These are phyloP conservation scores for Emmonsia crescens DNA, from an alignment of 2,329 filamentous ascomycete genomes.

Conservation along the genomic window DNA sequence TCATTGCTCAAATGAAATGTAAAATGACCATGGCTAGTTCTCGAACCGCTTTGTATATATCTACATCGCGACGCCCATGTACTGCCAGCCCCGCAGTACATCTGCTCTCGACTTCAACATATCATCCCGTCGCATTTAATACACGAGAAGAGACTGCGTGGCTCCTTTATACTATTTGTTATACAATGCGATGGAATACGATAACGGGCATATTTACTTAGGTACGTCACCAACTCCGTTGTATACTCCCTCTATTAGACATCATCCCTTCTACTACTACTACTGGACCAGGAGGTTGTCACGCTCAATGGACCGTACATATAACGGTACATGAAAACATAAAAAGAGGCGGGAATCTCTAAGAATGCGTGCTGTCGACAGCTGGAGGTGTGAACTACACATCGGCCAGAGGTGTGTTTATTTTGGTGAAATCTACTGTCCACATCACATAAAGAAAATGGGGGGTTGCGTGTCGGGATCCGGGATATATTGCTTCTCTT, in stretches of 20 bases:
- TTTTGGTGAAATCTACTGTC: not conserved
- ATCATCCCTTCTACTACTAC: not conserved
- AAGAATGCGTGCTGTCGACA: not conserved
- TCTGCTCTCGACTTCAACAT: not conserved
- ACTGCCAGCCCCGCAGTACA: not conserved
- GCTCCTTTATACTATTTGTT: not conserved
- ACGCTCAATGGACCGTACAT: not conserved
- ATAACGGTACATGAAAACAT: not conserved
- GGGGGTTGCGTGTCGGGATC: not conserved
- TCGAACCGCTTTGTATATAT: not conserved
- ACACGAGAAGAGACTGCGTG: not conserved
- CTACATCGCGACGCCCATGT: not conserved
- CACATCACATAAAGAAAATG: not conserved
- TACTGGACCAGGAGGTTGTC: not conserved
- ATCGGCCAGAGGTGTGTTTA: not conserved
- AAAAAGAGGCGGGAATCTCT: not conserved
- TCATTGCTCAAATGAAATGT: not conserved
- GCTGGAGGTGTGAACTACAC: not conserved
- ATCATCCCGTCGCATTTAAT: not conserved
- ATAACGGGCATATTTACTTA: not conserved
- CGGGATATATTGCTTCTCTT: constrained; percentile 7
- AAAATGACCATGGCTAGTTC: not conserved
- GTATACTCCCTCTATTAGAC: not conserved
- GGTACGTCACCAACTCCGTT: not conserved
- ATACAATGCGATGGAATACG: not conserved